Percentiles rank a stretch among this genome's conserved stretches.
phyloP scores from a whole-genome alignment of 2,329 filamentous ascomycete species.

The Epichloe gansuensis region DNA sequence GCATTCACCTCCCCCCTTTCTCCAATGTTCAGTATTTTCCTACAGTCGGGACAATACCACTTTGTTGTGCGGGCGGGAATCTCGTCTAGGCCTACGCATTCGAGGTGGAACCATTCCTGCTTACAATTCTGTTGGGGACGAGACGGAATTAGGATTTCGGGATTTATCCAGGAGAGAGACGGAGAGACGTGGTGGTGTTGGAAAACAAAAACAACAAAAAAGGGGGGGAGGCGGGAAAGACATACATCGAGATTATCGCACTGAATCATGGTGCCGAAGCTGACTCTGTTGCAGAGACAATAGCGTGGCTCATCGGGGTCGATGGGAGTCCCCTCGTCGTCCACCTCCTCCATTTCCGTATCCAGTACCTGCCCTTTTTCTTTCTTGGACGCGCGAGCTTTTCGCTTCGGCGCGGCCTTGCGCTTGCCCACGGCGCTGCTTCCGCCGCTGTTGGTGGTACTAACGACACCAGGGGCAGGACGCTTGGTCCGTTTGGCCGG shows the following conservation, averaged over 20 bases:
- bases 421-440: constrained; percentile 59
- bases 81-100: constrained; percentile 56
- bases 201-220: not conserved
- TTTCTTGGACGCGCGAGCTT: constrained; percentile 37
- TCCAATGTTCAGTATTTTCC: constrained; percentile 47
- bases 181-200: not conserved
- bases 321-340: constrained; percentile 56
- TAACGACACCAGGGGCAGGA: constrained; percentile 61
- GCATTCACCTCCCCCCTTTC: constrained; percentile 50
- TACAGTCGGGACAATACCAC: constrained; percentile 76
- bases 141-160: too few species aligned
- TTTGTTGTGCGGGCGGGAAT: constrained; percentile 62
- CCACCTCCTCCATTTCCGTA: constrained; percentile 43
- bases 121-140: constrained; percentile 45
- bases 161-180: too few species aligned
- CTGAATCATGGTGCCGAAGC: constrained; percentile 71
- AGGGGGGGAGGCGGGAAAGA: constrained; percentile 8
- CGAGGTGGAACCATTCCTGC: constrained; percentile 75
- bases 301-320: constrained; percentile 66
- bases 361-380: constrained; percentile 30
- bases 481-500: constrained; percentile 49
- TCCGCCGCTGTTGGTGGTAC: constrained; percentile 44
- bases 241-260: constrained; percentile 69
- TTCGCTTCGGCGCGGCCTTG: constrained; percentile 56
- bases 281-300: constrained; percentile 67